Evolutionary conservation across 805 yeast genomes (phyloP), one percentile per base, ranked within the genome.

Genomic region (Kodamaea hsintzibuensis): DNA sequence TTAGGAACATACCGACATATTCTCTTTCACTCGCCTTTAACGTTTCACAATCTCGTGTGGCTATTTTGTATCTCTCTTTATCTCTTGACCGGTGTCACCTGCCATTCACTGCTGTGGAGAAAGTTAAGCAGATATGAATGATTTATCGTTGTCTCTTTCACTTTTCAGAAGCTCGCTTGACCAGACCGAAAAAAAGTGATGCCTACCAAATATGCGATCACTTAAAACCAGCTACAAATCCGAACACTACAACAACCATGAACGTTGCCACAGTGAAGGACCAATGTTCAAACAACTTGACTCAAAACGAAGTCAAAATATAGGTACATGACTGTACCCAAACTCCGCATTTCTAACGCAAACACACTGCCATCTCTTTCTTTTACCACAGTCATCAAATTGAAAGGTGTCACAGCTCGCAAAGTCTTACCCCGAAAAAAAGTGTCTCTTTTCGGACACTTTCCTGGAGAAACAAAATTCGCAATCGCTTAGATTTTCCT

Each of bases 401-500:
- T 14, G 25, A 22, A 30, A 30, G 35, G 35, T 38, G 42, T 38
- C 42, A 38, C 42, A 13, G 42, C 42, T 38, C 42, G 42, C 42
- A 38, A 16, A 38, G 18, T 16, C 13, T 38, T 38, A 38, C 42
- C 42, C 42, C 42, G 42, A 38, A 38, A n/a, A 38, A 38, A 38
- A 10, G 2, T 13, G 16, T 14, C 18, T 8, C 18, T 13, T 16
- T n/a, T 16, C 42, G 42, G 42, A 38, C 16, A 13, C 25, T 14
- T n/a, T 16, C 5, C 18, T n/a, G 42, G 18, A 38, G 18, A 38
- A 38, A 22, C 27, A 10, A 7, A 22, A 2, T 19, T 13, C 30
- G 17, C 46, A 27, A 18, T 49, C 52, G 52, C 52, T 49, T 42
- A 19, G 16, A 38, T 25, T 42, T 49, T 49, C 52, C 52, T 16